These are phyloP conservation scores for Populus davidiana DNA, from an alignment of 345 rosid genomes.

Conservation along the genomic window DNA sequence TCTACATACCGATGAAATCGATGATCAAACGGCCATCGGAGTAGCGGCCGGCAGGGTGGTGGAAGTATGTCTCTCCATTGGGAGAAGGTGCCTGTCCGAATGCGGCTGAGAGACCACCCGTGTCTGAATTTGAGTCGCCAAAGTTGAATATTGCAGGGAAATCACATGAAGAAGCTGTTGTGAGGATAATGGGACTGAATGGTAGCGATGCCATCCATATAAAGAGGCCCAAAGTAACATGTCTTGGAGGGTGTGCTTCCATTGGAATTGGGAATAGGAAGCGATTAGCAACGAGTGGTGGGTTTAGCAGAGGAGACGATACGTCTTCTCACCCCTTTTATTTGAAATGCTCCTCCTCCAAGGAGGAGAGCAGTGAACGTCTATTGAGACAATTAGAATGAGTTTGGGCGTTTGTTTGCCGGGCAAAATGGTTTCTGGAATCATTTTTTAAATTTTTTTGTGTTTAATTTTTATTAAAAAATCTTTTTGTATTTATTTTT, in stretches of 20 bases:
- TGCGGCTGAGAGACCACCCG: constrained; percentile 58
- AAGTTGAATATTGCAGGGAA: constrained; percentile 49
- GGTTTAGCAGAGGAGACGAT: neutral
- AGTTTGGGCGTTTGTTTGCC: no score
- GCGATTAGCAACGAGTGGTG: neutral
- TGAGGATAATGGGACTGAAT: neutral
- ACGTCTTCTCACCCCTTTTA: no score
- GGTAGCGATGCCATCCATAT: neutral
- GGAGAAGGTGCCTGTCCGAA: constrained; percentile 60
- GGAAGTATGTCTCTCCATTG: constrained; percentile 57
- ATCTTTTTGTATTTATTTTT: no score
- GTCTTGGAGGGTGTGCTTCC: no score
- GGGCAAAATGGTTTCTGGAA: no score
- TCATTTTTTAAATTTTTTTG: no score
- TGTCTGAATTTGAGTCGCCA: constrained; percentile 54
- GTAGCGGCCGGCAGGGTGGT: constrained; percentile 55
- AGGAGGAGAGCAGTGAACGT: no score
- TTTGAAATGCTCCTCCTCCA: no score
- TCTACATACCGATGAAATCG: constrained; percentile 57
- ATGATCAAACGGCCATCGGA: constrained; percentile 61
- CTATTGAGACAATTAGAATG: no score
- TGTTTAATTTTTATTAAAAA: no score
- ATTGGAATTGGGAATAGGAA: neutral
- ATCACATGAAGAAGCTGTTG: constrained; percentile 9
- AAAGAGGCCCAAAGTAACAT: neutral